These are phyloP conservation scores for Fusarium haematococcum DNA, from an alignment of 2,329 filamentous ascomycete species.

Conservation along the genomic window DNA sequence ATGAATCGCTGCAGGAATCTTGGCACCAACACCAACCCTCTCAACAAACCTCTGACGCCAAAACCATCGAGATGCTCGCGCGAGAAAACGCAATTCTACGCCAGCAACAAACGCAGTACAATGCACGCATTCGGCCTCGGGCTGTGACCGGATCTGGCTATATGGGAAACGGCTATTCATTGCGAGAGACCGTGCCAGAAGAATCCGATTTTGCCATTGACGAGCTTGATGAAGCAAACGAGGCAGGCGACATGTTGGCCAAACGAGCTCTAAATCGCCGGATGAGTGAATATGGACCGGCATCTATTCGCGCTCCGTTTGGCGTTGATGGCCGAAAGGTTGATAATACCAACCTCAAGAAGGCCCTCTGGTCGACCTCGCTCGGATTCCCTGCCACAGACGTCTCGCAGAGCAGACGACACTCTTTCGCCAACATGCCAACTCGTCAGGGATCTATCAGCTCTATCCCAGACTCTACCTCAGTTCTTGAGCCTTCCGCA, in stretches of 20 bases:
- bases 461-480: slow-evolving; percentile 65
- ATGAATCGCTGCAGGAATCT: slow-evolving; percentile 60
- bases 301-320: slow-evolving; percentile 60
- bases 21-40: slow-evolving; percentile 59
- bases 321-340: slow-evolving; percentile 71
- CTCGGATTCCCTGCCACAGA: slow-evolving; percentile 75
- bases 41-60: slow-evolving; percentile 57
- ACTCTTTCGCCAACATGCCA: slow-evolving; percentile 81
- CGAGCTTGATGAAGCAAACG: slow-evolving; percentile 73
- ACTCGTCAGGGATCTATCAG: slow-evolving; percentile 73
- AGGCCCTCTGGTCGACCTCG: slow-evolving; percentile 77
- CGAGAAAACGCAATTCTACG: slow-evolving; percentile 73
- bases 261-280: slow-evolving; percentile 62
- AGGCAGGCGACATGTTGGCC: slow-evolving; percentile 59
- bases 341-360: slow-evolving; percentile 70
- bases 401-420: slow-evolving; percentile 78
- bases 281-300: slow-evolving; percentile 68
- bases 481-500: slow-evolving; percentile 59
- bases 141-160: slow-evolving; percentile 68
- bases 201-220: slow-evolving; percentile 80
- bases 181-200: slow-evolving; percentile 71
- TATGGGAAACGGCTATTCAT: slow-evolving; percentile 67
- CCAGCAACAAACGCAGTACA: slow-evolving; percentile 68
- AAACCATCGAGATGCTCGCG: slow-evolving; percentile 72
- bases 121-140: slow-evolving; percentile 66